Evolutionary conservation across 192 early-diverging fungal species (phyloP).

Genomic region (Linnemannia exigua): DNA sequence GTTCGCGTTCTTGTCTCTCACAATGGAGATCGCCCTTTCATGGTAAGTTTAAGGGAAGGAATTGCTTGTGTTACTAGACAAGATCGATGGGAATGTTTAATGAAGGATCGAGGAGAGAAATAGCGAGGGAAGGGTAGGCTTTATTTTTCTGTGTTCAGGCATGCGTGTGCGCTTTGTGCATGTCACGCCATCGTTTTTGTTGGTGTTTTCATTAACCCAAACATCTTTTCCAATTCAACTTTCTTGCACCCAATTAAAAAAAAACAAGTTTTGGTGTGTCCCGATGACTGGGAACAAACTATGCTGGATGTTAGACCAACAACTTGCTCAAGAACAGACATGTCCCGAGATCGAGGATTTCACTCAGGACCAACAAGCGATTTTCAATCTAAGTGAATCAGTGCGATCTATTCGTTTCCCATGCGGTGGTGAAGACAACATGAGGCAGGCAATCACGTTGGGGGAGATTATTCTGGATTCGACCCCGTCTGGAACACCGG

Average conservation of each 20-base stretch:
- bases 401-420: conserved; percentile 13
- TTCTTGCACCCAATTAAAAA: background rate
- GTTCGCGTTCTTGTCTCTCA: conserved; percentile 26
- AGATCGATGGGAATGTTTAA: background rate
- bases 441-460: background rate
- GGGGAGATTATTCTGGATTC: conserved; percentile 30
- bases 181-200: background rate
- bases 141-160: conserved; percentile 10
- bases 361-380: background rate
- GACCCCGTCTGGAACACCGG: conserved; percentile 23
- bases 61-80: background rate
- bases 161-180: background rate
- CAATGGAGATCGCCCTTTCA: conserved; percentile 15
- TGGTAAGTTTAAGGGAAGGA: conserved; percentile 14
- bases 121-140: background rate
- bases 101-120: too few relatives aligned
- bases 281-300: conserved; percentile 39
- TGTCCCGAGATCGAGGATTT: conserved; percentile 46
- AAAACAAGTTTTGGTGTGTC: conserved; percentile 43
- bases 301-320: conserved; percentile 47
- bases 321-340: background rate
- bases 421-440: background rate
- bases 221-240: background rate
- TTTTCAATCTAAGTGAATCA: background rate
- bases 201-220: background rate